Evolutionary conservation across 371 early-diverging fungal species (phyloP), one percentile per base, ranked within the genome.

Genomic region (Mucor plumbeus): DNA sequence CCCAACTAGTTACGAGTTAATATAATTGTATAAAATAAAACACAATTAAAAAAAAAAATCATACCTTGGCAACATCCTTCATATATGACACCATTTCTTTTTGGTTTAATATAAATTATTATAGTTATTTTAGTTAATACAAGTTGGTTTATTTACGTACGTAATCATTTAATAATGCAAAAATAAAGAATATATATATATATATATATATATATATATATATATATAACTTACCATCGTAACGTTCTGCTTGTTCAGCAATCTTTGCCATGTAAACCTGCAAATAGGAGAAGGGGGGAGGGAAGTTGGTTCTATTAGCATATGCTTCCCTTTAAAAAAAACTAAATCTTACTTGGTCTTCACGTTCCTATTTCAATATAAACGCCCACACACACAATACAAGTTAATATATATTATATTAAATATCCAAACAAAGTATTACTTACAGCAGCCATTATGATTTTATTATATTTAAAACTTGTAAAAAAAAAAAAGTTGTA

Each of bases 211-310:
- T n/a, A n/a, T n/a, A n/a, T n/a, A n/a, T n/a, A n/a, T n/a, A n/a
- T n/a, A n/a, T n/a, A n/a, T n/a, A n/a, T n/a, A 1, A 62, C 58
- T 64, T 78, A 78, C 82, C 82, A 69, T 99, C 98, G 78, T 98
- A 99, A 71, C 99, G 92, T 85, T 99, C 99, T 63, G 99, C 97
- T 85, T 97, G 97, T 89, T 99, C 99, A 74, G 96, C 94, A 70
- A 99, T 92, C 90, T 97, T 98, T 83, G 99, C 99, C 93, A 94
- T 93, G 85, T 86, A 88, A 68, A 85, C 87, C 67, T 67, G 40
- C 9, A 61, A 48, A 33, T 17, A 47, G 31, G 34, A 48, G n/a
- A 44, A 40, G 44, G 26, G 8, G 38, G 26, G 36, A 3, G 36
- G 33, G 33, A 35, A 33, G 33, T 64, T 57, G 33, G 47, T 58